Conservation (phyloP, 2,329 filamentous ascomycete species). For the Neopestalotiopsis rosae region DNA sequence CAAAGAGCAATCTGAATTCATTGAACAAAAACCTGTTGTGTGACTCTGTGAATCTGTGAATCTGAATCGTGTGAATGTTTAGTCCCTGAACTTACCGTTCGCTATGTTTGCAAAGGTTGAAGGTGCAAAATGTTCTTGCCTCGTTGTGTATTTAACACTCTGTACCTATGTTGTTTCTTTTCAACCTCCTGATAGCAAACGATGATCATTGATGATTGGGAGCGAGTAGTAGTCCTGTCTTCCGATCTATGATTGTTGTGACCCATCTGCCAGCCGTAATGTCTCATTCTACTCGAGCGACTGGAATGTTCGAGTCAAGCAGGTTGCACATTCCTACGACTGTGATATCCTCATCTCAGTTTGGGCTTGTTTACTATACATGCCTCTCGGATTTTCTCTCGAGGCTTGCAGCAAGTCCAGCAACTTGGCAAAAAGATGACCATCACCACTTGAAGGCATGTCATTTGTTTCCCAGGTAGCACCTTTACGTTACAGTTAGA, state of each 20-base stretch:
- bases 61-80: not conserved
- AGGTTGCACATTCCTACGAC: not conserved
- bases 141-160: not conserved
- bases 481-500: not conserved
- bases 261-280: not conserved
- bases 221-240: not conserved
- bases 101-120: not conserved
- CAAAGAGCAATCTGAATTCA: constrained; percentile 14
- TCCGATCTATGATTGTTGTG: not conserved
- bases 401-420: not conserved
- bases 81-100: not conserved
- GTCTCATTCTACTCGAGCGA: not conserved
- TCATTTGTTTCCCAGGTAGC: constrained; percentile 1
- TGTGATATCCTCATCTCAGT: not conserved
- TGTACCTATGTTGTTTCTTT: not conserved
- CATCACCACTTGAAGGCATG: not conserved
- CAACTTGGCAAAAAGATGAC: not conserved
- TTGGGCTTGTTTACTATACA: not conserved
- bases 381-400: not conserved
- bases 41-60: not conserved
- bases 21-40: not conserved
- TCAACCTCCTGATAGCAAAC: not conserved
- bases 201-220: not conserved
- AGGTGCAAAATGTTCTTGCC: not conserved
- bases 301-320: not conserved